A percentile compares a stretch with the other conserved stretches of the same genome.
These are phyloP conservation scores for Flaveria ramosissima DNA, from an alignment of 129 eudicot species.

Conservation along the genomic window DNA sequence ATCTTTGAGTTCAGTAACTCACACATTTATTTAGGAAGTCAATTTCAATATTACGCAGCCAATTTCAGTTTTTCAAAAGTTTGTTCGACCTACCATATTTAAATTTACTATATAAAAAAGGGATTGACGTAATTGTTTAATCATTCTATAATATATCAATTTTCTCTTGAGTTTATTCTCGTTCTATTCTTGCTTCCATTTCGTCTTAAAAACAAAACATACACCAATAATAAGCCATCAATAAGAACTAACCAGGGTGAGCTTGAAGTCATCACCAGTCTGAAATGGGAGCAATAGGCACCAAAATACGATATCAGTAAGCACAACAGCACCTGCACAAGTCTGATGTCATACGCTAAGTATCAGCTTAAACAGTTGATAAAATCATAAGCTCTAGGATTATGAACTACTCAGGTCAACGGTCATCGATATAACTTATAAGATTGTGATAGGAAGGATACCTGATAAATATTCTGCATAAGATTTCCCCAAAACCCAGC, in stretches of 20 bases:
- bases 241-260: conserved; percentile 64
- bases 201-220: background rate
- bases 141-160: background rate
- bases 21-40: background rate
- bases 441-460: conserved; percentile 24
- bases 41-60: background rate
- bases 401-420: background rate
- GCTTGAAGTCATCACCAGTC: conserved; percentile 50
- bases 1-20: background rate
- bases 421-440: background rate
- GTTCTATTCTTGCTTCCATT: too few species aligned
- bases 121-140: background rate
- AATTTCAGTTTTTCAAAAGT: background rate
- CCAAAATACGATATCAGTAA: conserved; percentile 90
- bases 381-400: conserved; percentile 2
- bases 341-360: conserved; percentile 44
- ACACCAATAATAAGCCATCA: conserved; percentile 1
- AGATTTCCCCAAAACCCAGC: conserved; percentile 58
- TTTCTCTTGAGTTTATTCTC: background rate
- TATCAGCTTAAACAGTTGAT: conserved; percentile 15
- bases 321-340: conserved; percentile 81
- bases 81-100: background rate
- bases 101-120: background rate
- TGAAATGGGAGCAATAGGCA: conserved; percentile 68
- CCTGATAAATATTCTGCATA: conserved; percentile 67